A percentile compares a stretch with the other conserved stretches of the same genome.
Evolutionary conservation across 768 basidiomycete species (phyloP).

Genomic region (Sporobolomyces pararoseus): DNA sequence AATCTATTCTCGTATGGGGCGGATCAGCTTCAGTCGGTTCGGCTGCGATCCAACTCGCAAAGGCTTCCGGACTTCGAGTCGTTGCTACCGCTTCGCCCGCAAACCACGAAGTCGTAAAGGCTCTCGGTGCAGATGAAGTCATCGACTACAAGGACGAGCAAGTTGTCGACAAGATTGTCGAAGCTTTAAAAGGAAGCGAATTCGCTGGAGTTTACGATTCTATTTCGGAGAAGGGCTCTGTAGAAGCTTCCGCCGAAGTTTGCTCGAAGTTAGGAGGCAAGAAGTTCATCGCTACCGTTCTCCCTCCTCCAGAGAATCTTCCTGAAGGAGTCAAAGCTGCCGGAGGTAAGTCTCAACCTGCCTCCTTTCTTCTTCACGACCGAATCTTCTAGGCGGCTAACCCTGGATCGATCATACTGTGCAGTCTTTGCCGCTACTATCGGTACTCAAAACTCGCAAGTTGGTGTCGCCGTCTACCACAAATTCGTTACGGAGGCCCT

Average conservation of each 20-base stretch:
- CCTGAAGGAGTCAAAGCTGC: conserved; percentile 28
- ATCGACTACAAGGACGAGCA: conserved; percentile 40
- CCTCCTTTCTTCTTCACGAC: not conserved
- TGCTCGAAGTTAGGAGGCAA: conserved; percentile 21
- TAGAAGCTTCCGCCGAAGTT: conserved; percentile 26
- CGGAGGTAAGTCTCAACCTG: conserved; percentile 4
- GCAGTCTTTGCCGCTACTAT: not conserved
- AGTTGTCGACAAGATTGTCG: conserved; percentile 37
- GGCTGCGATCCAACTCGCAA: conserved; percentile 41
- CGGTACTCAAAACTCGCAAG: conserved; percentile 16
- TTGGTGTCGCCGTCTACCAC: conserved; percentile 30
- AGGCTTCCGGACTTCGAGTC: conserved; percentile 40
- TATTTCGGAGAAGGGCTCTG: conserved; percentile 35
- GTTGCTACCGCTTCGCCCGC: conserved; percentile 41
- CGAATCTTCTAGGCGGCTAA: not conserved
- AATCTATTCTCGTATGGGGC: conserved; percentile 41
- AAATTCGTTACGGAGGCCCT: conserved; percentile 40
- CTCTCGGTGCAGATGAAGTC: conserved; percentile 38
- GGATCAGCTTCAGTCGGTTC: conserved; percentile 38
- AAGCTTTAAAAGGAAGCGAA: conserved; percentile 23
- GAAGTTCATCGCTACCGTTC: conserved; percentile 22
- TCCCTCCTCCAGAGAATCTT: conserved; percentile 23
- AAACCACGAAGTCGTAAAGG: conserved; percentile 46
- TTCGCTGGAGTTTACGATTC: conserved; percentile 41
- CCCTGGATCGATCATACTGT: not conserved